A percentile compares a stretch with the other conserved stretches of the same genome.
These are phyloP conservation scores for Picochlorum sp. DNA, from an alignment of 139 green algal species.

Conservation along the genomic window DNA sequence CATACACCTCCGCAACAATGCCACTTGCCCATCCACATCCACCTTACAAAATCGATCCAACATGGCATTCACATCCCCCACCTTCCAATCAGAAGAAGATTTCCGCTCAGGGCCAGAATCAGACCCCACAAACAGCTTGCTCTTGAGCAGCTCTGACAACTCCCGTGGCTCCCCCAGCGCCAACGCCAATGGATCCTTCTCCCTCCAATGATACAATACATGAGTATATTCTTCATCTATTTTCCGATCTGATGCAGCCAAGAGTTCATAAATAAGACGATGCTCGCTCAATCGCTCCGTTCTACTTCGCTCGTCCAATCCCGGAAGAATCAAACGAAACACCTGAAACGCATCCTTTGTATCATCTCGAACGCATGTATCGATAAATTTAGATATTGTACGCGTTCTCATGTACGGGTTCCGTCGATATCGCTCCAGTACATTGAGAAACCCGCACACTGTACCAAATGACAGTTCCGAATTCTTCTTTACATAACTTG, in stretches of 20 bases:
- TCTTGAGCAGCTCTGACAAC: neutral
- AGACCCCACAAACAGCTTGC: neutral
- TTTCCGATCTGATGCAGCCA: neutral
- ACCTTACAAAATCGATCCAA: conserved; percentile 43
- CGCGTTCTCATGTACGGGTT: conserved; percentile 14
- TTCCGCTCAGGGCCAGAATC: conserved; percentile 9
- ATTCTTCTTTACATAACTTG: neutral
- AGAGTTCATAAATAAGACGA: conserved; percentile 19
- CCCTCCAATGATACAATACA: neutral
- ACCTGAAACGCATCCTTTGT: conserved; percentile 40
- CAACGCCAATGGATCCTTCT: neutral
- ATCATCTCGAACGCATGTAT: conserved; percentile 21
- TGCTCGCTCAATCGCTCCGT: conserved; percentile 48
- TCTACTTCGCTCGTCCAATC: conserved; percentile 38
- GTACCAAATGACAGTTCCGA: conserved; percentile 3
- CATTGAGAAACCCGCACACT: neutral
- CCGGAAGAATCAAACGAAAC: conserved; percentile 52
- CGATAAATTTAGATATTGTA: conserved; percentile 27
- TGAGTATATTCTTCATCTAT: neutral
- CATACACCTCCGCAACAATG: conserved; percentile 13
- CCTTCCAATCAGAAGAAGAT: conserved; percentile 21
- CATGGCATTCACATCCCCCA: conserved; percentile 43
- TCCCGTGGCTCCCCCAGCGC: neutral
- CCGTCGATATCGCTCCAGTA: neutral
- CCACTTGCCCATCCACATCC: conserved; percentile 20